Evolutionary conservation across 2,329 filamentous ascomycete genomes (phyloP).

Genomic region (Aureobasidium subglaciale): DNA sequence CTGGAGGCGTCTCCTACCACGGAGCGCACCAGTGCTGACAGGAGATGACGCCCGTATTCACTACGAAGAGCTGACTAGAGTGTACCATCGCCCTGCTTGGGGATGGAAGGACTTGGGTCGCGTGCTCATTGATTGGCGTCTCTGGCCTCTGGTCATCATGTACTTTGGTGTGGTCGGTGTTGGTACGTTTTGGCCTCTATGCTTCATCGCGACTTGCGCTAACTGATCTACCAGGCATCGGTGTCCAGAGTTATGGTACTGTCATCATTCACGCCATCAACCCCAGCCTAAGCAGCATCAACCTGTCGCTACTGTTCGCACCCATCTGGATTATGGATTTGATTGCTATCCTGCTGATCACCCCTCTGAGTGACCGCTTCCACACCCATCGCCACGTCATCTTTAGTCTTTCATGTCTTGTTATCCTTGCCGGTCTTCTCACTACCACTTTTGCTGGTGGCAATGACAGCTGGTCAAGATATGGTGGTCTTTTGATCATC

Average conservation of each 20-base stretch:
- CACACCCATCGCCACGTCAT: constrained; percentile 71
- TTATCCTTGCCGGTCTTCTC: constrained; percentile 78
- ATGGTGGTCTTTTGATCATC: constrained; percentile 81
- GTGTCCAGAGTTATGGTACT: constrained; percentile 79
- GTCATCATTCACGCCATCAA: constrained; percentile 79
- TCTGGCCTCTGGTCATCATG: constrained; percentile 83
- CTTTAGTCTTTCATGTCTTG: constrained; percentile 66
- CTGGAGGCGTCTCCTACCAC: constrained; percentile 59
- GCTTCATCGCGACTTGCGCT: neutral
- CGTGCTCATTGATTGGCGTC: constrained; percentile 76
- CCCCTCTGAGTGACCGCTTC: constrained; percentile 81
- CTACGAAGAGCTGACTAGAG: constrained; percentile 72
- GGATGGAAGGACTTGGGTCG: constrained; percentile 59
- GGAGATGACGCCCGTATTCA: constrained; percentile 75
- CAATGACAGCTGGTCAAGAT: constrained; percentile 68
- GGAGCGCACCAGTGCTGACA: constrained; percentile 61
- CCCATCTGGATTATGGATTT: constrained; percentile 85
- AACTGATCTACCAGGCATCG: constrained; percentile 44
- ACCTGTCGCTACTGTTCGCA: constrained; percentile 75
- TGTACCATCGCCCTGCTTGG: constrained; percentile 73
- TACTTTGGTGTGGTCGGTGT: constrained; percentile 93
- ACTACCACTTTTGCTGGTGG: constrained; percentile 68
- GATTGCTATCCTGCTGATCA: constrained; percentile 76
- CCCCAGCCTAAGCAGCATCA: constrained; percentile 61
- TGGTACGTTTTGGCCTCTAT: constrained; percentile 35